A percentile compares a stretch with the other conserved stretches of the same genome.
phyloP scores from a whole-genome alignment of 139 green algal species.

The Picochlorum sp. region DNA sequence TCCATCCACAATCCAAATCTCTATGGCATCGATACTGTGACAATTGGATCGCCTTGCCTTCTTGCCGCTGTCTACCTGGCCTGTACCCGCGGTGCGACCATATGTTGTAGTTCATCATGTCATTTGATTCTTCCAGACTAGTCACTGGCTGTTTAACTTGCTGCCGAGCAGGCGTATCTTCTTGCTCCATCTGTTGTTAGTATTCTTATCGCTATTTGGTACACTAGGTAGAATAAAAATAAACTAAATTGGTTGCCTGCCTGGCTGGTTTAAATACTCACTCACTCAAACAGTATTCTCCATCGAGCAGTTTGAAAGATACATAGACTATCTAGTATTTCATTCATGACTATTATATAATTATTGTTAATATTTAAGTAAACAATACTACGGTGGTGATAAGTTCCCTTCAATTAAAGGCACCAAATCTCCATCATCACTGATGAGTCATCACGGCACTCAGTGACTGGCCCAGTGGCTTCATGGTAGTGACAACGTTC shows the following conservation, averaged over 20 bases:
- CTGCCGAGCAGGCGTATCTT: background rate
- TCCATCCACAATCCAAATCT: conserved; percentile 40
- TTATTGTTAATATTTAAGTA: too few relatives aligned
- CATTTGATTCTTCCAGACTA: conserved; percentile 6
- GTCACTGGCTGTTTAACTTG: conserved; percentile 16
- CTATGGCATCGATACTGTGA: conserved; percentile 43
- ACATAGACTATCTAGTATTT: too few relatives aligned
- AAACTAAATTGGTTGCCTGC: background rate
- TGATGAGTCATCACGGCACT: too few relatives aligned
- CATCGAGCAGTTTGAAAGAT: too few relatives aligned
- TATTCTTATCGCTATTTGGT: background rate
- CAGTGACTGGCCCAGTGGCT: too few relatives aligned
- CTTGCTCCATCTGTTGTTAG: background rate
- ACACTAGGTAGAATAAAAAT: background rate
- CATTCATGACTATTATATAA: too few relatives aligned
- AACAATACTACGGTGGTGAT: too few relatives aligned
- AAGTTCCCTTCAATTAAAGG: too few relatives aligned
- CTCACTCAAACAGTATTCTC: too few relatives aligned
- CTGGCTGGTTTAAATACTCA: too few relatives aligned
- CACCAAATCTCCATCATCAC: too few relatives aligned
- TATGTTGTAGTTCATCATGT: conserved; percentile 19
- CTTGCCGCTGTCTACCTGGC: conserved; percentile 5
- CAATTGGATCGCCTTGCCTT: conserved; percentile 9
- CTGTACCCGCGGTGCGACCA: conserved; percentile 13
- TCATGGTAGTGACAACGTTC: too few relatives aligned